Evolutionary conservation across 1,284 basidiomycete genomes (phyloP).

Genomic region (Sanghuangporus baumii): DNA sequence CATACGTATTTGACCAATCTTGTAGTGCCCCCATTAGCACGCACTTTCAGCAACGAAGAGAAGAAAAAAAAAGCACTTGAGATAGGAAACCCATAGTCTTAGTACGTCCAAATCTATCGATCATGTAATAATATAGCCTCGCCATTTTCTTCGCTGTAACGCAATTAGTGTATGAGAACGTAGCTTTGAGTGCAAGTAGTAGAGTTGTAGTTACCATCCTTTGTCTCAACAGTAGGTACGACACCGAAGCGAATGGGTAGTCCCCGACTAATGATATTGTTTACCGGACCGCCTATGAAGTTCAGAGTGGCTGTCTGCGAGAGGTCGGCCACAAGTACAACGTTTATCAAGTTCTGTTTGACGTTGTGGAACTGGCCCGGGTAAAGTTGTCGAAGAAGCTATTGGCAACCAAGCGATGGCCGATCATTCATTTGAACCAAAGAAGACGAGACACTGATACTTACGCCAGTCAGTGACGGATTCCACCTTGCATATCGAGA

Average conservation of each 20-base stretch:
- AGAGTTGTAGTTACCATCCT: slow-evolving; percentile 39
- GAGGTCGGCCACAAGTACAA: slow-evolving; percentile 76
- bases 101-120: slow-evolving; percentile 57
- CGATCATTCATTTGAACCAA: background rate
- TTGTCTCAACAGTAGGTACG: slow-evolving; percentile 64
- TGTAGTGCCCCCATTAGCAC: background rate
- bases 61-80: slow-evolving; percentile 35
- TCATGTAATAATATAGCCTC: slow-evolving; percentile 62
- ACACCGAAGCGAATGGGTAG: slow-evolving; percentile 81
- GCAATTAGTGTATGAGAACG: slow-evolving; percentile 5
- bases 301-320: slow-evolving; percentile 54
- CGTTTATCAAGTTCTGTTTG: slow-evolving; percentile 75
- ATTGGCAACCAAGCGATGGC: background rate
- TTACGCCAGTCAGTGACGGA: slow-evolving; percentile 43
- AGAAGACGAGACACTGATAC: slow-evolving; percentile 19
- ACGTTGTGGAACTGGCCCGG: slow-evolving; percentile 74
- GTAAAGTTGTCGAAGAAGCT: slow-evolving; percentile 69
- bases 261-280: slow-evolving; percentile 62
- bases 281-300: slow-evolving; percentile 59
- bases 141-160: slow-evolving; percentile 62
- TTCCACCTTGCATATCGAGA: slow-evolving; percentile 56
- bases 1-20: slow-evolving; percentile 35
- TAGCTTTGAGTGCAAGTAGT: slow-evolving; percentile 5
- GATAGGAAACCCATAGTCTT: slow-evolving; percentile 57
- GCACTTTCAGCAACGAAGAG: background rate